Evolutionary conservation across 2,329 filamentous ascomycete genomes (phyloP), one percentile per base, ranked within the genome.

Genomic region (Fusarium gaditjirri): DNA sequence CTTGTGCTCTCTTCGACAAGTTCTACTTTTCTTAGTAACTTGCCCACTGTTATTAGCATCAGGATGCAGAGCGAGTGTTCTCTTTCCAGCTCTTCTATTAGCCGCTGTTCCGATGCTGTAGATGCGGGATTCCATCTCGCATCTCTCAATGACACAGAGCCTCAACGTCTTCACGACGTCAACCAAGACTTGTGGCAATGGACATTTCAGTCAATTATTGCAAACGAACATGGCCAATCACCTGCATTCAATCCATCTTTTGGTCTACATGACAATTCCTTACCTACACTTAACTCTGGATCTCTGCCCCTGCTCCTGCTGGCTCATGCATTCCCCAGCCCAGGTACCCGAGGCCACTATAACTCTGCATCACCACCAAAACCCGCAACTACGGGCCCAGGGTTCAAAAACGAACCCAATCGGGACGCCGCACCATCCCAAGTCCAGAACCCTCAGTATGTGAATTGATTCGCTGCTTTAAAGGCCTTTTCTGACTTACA

Each of bases 381-480:
- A 8, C 31, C 17, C 4, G 3, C 31, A 21, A 11, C 8, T 6
- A 6, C 23, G 8, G 16, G 17, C 23, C 23, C 12, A 2, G 31
- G 4, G 47, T 8, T 16, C 12, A 3, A 21, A 25, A 21, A 0
- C 12, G 3, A 2, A 11, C 23, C 6, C 5, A 27, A 6, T 0
- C 31, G 27, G 2, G n/a, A 21, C 6, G 12, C 17, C 47, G 1
- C 16, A 10, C 2, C 17, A 25, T 1, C 47, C 16, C 31, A 12
- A 21, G 8, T 36, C 12, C 47, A 50, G 10, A 25, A 12, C 0
- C 31, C n/a, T 11, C 17, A 3, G 47, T 50, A 50, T 6, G 11
- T 35, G 3, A 16, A 27, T 5, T 6, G 2, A 21, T 8, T 36
- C 23, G 12, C 23, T 27, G 10, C 21, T 25, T 14, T 14, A 44